Conservation (phyloP, 2,329 filamentous ascomycete genomes). For the Orbilia blumenaviensis region DNA sequence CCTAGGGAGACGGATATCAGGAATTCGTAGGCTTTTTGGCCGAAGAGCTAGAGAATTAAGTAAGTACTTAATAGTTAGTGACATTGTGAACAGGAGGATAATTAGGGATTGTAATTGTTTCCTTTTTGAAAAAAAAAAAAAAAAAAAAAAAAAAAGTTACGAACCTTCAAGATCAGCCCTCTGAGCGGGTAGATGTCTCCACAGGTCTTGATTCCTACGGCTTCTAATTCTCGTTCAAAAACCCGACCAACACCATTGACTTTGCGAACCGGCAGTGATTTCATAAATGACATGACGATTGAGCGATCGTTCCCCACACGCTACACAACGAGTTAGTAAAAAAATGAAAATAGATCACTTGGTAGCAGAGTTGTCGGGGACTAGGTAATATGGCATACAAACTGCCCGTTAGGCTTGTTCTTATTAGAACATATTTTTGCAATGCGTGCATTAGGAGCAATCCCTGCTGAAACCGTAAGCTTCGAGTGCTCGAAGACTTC, state of each 20-base stretch:
- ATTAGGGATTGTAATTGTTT: too few species aligned
- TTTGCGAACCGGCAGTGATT: conserved; percentile 81
- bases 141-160: too few species aligned
- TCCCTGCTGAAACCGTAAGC: conserved; percentile 91
- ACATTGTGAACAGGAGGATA: too few species aligned
- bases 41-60: too few species aligned
- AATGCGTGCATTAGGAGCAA: conserved; percentile 89
- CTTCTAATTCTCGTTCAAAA: conserved; percentile 86
- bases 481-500: conserved; percentile 79
- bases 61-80: too few species aligned
- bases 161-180: conserved; percentile 68
- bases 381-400: conserved; percentile 62
- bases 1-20: conserved; percentile 85
- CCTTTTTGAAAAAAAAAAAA: too few species aligned
- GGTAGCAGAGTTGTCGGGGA: too few species aligned
- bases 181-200: conserved; percentile 84
- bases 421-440: conserved; percentile 95
- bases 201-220: conserved; percentile 86
- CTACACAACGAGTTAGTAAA: background rate
- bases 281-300: conserved; percentile 83
- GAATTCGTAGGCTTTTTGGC: conserved; percentile 89
- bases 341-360: background rate
- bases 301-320: conserved; percentile 64
- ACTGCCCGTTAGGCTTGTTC: conserved; percentile 97
- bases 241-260: conserved; percentile 96